Conservation (phyloP, 176 grass and related monocot species). For the Eleusine indica region DNA sequence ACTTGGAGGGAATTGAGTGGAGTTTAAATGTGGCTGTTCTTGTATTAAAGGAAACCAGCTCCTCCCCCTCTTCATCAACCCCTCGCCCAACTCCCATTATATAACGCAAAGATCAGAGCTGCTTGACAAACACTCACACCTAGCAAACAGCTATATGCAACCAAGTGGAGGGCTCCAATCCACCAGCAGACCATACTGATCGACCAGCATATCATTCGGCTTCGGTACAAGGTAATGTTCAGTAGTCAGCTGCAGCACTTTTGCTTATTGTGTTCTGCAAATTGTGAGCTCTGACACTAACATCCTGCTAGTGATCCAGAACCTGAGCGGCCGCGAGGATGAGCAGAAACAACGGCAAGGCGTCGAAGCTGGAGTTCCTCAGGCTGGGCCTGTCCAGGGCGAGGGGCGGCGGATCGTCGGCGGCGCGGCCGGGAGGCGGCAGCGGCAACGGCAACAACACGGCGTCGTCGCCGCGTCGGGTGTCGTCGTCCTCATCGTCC, state of each 20-base stretch:
- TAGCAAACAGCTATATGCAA: constrained; percentile 53
- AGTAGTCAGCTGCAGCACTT: not conserved
- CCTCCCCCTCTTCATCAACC: constrained; percentile 42
- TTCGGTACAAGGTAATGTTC: constrained; percentile 40
- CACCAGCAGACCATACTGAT: constrained; percentile 17
- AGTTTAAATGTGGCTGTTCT: constrained; percentile 54
- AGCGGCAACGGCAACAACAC: constrained; percentile 22
- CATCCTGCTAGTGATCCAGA: constrained; percentile 14
- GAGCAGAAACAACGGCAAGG: constrained; percentile 86
- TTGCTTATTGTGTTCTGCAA: not conserved
- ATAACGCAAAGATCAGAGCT: constrained; percentile 55
- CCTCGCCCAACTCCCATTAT: constrained; percentile 47
- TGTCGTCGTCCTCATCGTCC: constrained; percentile 56
- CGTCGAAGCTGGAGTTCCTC: constrained; percentile 62
- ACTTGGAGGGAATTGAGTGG: constrained; percentile 45
- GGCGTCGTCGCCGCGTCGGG: constrained; percentile 42
- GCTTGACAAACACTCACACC: constrained; percentile 58
- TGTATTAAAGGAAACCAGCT: constrained; percentile 67
- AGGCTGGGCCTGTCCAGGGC: constrained; percentile 65
- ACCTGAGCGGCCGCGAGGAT: constrained; percentile 41
- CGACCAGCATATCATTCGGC: not conserved
- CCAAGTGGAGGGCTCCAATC: constrained; percentile 47
- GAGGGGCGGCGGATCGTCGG: constrained; percentile 43
- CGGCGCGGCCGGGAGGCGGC: constrained; percentile 30
- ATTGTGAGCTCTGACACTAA: not conserved